A percentile compares a stretch with the other conserved stretches of the same genome.
Conservation (phyloP, 2,329 filamentous ascomycete genomes). For the Chaetomium sp. region DNA sequence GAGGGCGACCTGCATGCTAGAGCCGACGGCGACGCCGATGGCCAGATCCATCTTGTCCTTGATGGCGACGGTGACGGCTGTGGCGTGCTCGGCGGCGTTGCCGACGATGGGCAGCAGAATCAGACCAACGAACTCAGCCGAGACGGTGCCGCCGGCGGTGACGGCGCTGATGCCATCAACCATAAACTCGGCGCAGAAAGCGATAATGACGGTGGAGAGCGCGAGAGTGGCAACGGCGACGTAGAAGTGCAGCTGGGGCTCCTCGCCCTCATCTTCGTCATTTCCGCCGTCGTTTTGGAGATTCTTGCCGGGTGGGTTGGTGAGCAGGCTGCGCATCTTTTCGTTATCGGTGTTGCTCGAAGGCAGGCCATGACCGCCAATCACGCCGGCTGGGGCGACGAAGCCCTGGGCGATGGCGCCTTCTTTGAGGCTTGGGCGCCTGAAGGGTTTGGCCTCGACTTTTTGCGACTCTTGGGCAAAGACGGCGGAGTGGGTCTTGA, state of each 20-base stretch:
- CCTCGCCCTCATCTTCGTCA: constrained; percentile 71
- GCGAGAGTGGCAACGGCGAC: constrained; percentile 61
- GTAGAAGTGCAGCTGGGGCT: constrained; percentile 70
- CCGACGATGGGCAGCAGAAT: constrained; percentile 83
- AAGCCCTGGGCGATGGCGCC: constrained; percentile 46
- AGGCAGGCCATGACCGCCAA: constrained; percentile 31
- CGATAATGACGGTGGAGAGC: constrained; percentile 68
- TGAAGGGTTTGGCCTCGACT: constrained; percentile 61
- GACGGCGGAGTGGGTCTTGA: constrained; percentile 43
- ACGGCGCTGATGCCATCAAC: constrained; percentile 73
- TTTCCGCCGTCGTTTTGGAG: constrained; percentile 43
- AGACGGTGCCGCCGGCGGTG: constrained; percentile 60
- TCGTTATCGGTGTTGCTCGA: constrained; percentile 41
- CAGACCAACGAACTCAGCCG: constrained; percentile 75
- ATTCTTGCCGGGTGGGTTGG: constrained; percentile 41
- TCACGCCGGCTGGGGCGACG: constrained; percentile 45
- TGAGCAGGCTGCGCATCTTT: constrained; percentile 49
- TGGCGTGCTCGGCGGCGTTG: constrained; percentile 80
- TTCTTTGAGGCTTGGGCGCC: constrained; percentile 37
- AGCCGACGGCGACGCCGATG: constrained; percentile 78
- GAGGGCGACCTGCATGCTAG: constrained; percentile 77
- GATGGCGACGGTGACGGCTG: constrained; percentile 75
- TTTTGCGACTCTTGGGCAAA: constrained; percentile 70
- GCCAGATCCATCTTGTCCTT: constrained; percentile 87
- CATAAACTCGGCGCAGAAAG: constrained; percentile 78